These are phyloP conservation scores for Ophiostoma ips DNA, from an alignment of 2,329 filamentous ascomycete species.

Conservation along the genomic window DNA sequence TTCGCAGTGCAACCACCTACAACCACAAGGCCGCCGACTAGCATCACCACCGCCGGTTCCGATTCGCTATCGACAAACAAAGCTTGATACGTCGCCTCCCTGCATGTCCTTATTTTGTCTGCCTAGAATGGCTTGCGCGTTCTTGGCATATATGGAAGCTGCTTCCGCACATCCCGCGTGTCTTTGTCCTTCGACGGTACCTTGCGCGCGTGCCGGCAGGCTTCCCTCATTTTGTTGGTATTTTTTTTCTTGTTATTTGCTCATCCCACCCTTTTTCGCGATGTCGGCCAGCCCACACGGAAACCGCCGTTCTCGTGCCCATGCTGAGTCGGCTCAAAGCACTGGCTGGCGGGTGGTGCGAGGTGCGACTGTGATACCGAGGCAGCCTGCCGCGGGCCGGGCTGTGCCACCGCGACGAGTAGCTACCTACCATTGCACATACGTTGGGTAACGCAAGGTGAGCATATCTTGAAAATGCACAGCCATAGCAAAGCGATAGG, in stretches of 20 bases:
- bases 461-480: background rate
- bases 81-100: no score
- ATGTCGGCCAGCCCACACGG: background rate
- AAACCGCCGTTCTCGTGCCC: no score
- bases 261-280: background rate
- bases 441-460: no score
- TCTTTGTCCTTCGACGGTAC: background rate
- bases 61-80: no score
- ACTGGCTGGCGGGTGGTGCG: no score
- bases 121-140: background rate
- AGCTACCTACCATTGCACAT: background rate
- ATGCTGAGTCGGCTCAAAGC: background rate
- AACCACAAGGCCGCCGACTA: no score
- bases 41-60: no score
- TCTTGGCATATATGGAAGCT: background rate
- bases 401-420: background rate
- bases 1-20: no score
- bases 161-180: background rate
- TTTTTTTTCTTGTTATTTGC: no score
- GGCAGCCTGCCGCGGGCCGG: no score
- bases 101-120: background rate
- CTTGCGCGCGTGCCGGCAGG: background rate
- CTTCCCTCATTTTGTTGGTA: background rate
- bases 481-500: no score
- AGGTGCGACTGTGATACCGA: no score